Evolutionary conservation across 169 alveolate species (phyloP).

Genomic region (Cryptosporidium meleagridis): DNA sequence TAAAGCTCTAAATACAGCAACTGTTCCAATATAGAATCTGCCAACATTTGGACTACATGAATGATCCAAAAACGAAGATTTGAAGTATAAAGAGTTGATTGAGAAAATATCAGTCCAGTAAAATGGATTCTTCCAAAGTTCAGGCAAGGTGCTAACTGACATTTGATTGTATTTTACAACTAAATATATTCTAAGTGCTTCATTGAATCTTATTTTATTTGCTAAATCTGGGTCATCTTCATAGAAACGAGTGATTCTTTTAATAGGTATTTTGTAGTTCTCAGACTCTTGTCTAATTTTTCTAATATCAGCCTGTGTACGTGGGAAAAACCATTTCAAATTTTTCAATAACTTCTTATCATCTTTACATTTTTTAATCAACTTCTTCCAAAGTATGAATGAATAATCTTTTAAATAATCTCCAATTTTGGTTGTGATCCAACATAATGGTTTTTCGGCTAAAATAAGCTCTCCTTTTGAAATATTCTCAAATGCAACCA

Average conservation of each 20-base stretch:
- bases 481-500: slow-evolving; percentile 6
- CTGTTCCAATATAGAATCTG: slow-evolving; percentile 49
- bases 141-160: slow-evolving; percentile 38
- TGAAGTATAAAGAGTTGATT: slow-evolving; percentile 4
- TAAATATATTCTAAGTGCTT: slow-evolving; percentile 46
- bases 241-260: not conserved
- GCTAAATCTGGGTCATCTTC: not conserved
- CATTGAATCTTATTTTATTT: not conserved
- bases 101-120: slow-evolving; percentile 37
- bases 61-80: slow-evolving; percentile 55
- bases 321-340: slow-evolving; percentile 13
- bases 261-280: slow-evolving; percentile 8
- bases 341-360: not conserved
- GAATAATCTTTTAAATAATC: not conserved
- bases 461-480: slow-evolving; percentile 12
- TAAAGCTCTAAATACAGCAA: slow-evolving; percentile 38
- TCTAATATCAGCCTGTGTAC: slow-evolving; percentile 41
- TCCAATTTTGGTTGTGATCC: not conserved
- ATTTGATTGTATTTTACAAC: slow-evolving; percentile 63
- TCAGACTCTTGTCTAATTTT: not conserved
- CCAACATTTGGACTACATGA: slow-evolving; percentile 71
- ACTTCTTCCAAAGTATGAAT: slow-evolving; percentile 18
- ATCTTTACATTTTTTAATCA: not conserved
- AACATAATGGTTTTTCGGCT: slow-evolving; percentile 29
- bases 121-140: slow-evolving; percentile 53